phyloP scores from a whole-genome alignment of 139 green algal genomes.

The Coelastrella sp. region DNA sequence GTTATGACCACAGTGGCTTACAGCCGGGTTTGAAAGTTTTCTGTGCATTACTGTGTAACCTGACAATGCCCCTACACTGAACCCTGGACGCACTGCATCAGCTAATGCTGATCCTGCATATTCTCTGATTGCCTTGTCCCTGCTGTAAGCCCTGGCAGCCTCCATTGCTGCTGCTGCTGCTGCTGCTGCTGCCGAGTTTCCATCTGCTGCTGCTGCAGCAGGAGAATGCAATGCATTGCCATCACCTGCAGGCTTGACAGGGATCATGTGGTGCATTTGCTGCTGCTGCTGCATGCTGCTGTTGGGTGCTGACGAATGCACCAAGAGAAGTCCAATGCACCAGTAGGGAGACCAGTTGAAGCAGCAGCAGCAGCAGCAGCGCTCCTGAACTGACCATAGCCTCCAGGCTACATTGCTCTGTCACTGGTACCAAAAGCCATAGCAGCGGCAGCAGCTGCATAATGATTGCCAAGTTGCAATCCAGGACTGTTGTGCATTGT shows the following conservation, averaged over 20 bases:
- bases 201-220: neutral
- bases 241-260: neutral
- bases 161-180: slow-evolving; percentile 24
- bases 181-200: neutral
- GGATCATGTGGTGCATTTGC: neutral
- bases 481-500: too few species aligned
- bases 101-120: neutral
- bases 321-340: neutral
- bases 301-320: neutral
- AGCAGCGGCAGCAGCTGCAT: too few species aligned
- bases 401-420: too few species aligned
- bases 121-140: neutral
- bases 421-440: too few species aligned
- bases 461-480: too few species aligned
- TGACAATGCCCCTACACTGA: neutral
- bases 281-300: neutral
- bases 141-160: too few species aligned
- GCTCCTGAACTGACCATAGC: too few species aligned
- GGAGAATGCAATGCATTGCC: too few species aligned
- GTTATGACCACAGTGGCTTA: too few species aligned
- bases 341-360: neutral
- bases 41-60: too few species aligned
- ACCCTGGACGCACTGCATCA: neutral
- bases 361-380: neutral
- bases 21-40: too few species aligned